Evolutionary conservation across 306 rosid species (phyloP).

Genomic region (Cotoneaster glaucophyllus): DNA sequence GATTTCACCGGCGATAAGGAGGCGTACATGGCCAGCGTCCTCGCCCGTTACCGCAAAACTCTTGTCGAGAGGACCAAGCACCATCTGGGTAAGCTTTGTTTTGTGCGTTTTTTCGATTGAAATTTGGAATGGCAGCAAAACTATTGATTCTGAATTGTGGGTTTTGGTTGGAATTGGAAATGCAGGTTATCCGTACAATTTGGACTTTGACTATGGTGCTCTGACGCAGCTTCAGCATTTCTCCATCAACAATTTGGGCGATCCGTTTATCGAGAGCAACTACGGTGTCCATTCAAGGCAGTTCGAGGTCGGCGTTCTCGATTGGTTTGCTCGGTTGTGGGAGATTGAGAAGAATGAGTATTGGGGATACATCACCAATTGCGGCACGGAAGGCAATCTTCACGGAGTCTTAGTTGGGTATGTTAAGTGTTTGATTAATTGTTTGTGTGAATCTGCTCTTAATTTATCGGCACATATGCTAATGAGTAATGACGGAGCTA

Average conservation of each 20-base stretch:
- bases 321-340: slow-evolving; percentile 98
- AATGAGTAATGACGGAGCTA: not conserved
- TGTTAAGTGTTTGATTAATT: slow-evolving; percentile 5
- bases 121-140: not conserved
- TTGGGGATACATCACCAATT: slow-evolving; percentile 99
- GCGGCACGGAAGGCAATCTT: slow-evolving; percentile 98
- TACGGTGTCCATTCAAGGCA: slow-evolving; percentile 91
- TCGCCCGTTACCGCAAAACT: slow-evolving; percentile 56
- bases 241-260: slow-evolving; percentile 92
- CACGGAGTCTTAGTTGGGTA: slow-evolving; percentile 81
- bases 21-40: slow-evolving; percentile 74
- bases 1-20: slow-evolving; percentile 76
- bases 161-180: not conserved
- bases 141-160: not conserved
- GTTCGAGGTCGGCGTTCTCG: slow-evolving; percentile 93
- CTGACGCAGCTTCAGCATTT: slow-evolving; percentile 83
- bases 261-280: slow-evolving; percentile 95
- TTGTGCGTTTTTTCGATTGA: not conserved
- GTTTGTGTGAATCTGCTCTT: not conserved
- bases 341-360: slow-evolving; percentile 84
- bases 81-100: slow-evolving; percentile 48
- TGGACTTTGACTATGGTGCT: slow-evolving; percentile 96
- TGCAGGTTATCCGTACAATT: slow-evolving; percentile 80
- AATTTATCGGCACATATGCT: not conserved
- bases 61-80: slow-evolving; percentile 61